Percentiles rank a stretch among this genome's conserved stretches.
phyloP scores from a whole-genome alignment of 2,329 filamentous ascomycete genomes.

The Aspergillus viridinutans region DNA sequence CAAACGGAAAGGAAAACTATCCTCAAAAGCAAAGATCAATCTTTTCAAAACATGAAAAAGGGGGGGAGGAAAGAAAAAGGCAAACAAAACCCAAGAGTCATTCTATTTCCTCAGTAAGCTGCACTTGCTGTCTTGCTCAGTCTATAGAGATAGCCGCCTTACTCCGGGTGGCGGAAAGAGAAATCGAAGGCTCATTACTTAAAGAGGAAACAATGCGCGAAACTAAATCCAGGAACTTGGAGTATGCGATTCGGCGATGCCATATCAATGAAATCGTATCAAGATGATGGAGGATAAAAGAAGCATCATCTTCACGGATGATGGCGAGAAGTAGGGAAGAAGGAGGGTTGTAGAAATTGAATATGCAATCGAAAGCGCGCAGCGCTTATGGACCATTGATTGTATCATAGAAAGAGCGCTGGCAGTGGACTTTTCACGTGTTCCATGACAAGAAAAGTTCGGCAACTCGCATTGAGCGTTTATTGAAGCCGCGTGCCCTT shows the following conservation, averaged over 20 bases:
- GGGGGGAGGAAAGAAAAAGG: not conserved
- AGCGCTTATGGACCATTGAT: not conserved
- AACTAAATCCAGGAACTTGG: slow-evolving; percentile 1
- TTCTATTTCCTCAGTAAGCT: slow-evolving; percentile 17
- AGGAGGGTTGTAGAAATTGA: not conserved
- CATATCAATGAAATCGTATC: not conserved
- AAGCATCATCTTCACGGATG: slow-evolving; percentile 5
- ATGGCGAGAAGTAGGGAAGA: not conserved
- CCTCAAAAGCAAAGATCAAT: slow-evolving; percentile 4
- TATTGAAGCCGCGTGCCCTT: not conserved
- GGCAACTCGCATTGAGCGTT: not conserved
- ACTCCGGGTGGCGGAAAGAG: slow-evolving; percentile 7
- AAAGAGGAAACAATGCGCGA: not conserved
- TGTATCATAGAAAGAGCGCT: not conserved
- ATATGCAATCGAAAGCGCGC: not conserved
- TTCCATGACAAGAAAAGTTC: not conserved
- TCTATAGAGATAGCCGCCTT: slow-evolving; percentile 19
- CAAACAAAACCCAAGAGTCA: slow-evolving; percentile 2
- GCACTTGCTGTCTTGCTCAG: slow-evolving; percentile 13
- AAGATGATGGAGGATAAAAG: slow-evolving; percentile 4
- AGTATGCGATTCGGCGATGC: not conserved
- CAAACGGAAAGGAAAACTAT: slow-evolving; percentile 1
- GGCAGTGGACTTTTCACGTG: not conserved
- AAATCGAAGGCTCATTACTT: not conserved
- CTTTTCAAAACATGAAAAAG: slow-evolving; percentile 5